These are phyloP conservation scores for Harringtonia lauricola DNA, from an alignment of 2,329 filamentous ascomycete genomes.

Conservation along the genomic window DNA sequence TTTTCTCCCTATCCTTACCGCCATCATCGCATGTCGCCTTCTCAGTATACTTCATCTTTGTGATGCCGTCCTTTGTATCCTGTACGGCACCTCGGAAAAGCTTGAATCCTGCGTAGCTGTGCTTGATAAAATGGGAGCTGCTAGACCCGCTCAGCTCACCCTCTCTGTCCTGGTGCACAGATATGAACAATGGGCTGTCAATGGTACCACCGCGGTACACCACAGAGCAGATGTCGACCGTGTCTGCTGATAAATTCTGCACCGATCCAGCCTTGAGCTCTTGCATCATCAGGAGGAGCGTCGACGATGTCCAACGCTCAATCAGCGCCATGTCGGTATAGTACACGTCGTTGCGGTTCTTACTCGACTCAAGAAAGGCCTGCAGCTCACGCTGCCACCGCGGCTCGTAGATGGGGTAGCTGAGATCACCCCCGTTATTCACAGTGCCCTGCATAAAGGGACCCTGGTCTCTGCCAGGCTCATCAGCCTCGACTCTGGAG, in stretches of 20 bases:
- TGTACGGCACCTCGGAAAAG: constrained; percentile 1
- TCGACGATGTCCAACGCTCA: constrained; percentile 3
- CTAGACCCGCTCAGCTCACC: constrained; percentile 1
- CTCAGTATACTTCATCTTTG: not conserved
- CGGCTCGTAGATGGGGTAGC: constrained; percentile 3
- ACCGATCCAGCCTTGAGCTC: constrained; percentile 1
- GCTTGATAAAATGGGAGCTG: not conserved
- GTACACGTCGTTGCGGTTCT: constrained; percentile 1
- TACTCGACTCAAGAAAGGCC: constrained; percentile 2
- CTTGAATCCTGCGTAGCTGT: constrained; percentile 4
- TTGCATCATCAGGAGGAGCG: constrained; percentile 1
- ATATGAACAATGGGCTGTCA: not conserved
- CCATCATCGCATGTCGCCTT: too few relatives aligned
- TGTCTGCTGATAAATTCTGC: not conserved
- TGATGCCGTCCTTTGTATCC: not conserved
- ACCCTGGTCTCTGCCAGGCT: not conserved
- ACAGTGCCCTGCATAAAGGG: too few relatives aligned
- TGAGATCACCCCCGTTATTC: too few relatives aligned
- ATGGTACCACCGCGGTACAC: constrained; percentile 4
- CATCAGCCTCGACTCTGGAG: not conserved
- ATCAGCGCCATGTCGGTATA: constrained; percentile 3
- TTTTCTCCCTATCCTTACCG: too few relatives aligned
- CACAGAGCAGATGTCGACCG: constrained; percentile 2
- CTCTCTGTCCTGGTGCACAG: constrained; percentile 3
- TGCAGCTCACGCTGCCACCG: constrained; percentile 1